These are phyloP conservation scores for Candida vaughaniae DNA, from an alignment of 805 yeast genomes.

Conservation along the genomic window DNA sequence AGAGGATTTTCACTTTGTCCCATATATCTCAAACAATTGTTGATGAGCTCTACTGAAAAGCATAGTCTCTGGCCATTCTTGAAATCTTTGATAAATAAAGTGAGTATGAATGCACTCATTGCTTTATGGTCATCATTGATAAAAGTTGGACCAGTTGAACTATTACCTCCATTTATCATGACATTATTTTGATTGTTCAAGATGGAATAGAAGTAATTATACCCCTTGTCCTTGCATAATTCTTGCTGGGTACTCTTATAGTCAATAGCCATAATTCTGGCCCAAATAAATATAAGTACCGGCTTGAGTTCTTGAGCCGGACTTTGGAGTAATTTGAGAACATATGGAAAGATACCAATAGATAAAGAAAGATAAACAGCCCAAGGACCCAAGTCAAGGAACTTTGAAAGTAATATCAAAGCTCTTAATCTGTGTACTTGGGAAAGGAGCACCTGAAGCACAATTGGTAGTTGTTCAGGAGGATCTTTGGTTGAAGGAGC, in stretches of 20 bases:
- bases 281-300: conserved; percentile 94
- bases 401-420: conserved; percentile 74
- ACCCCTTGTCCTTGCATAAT: conserved; percentile 86
- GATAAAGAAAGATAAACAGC: conserved; percentile 91
- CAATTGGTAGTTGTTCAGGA: conserved; percentile 94
- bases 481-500: conserved; percentile 82
- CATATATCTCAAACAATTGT: conserved; percentile 63
- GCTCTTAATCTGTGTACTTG: conserved; percentile 95
- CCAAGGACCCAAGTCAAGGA: conserved; percentile 95
- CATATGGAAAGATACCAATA: conserved; percentile 95
- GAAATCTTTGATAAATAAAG: conserved; percentile 80
- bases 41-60: conserved; percentile 68
- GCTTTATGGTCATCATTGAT: conserved; percentile 86
- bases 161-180: conserved; percentile 24
- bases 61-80: conserved; percentile 78
- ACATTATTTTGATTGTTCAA: conserved; percentile 45
- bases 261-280: conserved; percentile 95
- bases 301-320: conserved; percentile 96
- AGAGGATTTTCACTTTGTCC: conserved; percentile 78
- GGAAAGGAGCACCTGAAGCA: conserved; percentile 85
- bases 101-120: conserved; percentile 87
- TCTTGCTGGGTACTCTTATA: conserved; percentile 88
- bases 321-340: conserved; percentile 81
- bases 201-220: conserved; percentile 80
- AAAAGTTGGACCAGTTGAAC: conserved; percentile 32